These are phyloP conservation scores for Pseudozyma pruni DNA, from an alignment of 1,284 basidiomycete genomes.

Conservation along the genomic window DNA sequence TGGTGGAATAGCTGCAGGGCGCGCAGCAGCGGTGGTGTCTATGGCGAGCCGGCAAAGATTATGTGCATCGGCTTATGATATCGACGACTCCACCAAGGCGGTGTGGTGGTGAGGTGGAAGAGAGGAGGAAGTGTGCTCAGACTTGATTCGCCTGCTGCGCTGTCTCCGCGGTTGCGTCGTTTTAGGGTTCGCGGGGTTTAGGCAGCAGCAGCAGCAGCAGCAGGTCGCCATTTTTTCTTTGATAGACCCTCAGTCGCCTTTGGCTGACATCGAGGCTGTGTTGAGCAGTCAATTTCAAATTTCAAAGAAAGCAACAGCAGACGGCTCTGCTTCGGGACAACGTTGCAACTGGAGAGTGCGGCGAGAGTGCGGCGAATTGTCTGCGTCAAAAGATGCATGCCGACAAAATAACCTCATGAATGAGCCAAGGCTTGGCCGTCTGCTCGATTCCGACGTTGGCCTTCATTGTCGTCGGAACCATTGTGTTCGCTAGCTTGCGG, in stretches of 20 bases:
- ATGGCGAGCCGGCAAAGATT: too few relatives aligned
- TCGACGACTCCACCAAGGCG: constrained; percentile 9
- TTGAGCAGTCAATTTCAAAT: background rate
- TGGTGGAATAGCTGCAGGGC: background rate
- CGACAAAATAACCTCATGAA: too few relatives aligned
- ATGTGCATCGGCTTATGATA: background rate
- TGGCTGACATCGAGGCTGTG: too few relatives aligned
- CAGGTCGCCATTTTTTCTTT: too few relatives aligned
- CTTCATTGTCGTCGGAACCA: too few relatives aligned
- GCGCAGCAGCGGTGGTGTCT: background rate
- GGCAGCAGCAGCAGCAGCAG: background rate
- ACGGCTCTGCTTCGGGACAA: too few relatives aligned
- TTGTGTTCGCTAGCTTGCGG: too few relatives aligned
- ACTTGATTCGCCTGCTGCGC: background rate
- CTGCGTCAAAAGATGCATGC: background rate
- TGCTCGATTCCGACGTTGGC: too few relatives aligned
- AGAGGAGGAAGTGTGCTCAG: background rate
- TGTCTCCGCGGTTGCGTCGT: constrained; percentile 10
- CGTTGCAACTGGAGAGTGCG: too few relatives aligned
- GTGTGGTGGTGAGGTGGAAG: constrained; percentile 11
- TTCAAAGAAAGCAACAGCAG: background rate
- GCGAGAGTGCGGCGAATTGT: constrained; percentile 6
- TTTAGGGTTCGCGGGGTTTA: background rate
- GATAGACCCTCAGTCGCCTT: too few relatives aligned
- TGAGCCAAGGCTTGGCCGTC: too few relatives aligned